phyloP scores from a whole-genome alignment of 228 moss, liverwort and hornwort genomes.

The Sphagnum fallax region DNA sequence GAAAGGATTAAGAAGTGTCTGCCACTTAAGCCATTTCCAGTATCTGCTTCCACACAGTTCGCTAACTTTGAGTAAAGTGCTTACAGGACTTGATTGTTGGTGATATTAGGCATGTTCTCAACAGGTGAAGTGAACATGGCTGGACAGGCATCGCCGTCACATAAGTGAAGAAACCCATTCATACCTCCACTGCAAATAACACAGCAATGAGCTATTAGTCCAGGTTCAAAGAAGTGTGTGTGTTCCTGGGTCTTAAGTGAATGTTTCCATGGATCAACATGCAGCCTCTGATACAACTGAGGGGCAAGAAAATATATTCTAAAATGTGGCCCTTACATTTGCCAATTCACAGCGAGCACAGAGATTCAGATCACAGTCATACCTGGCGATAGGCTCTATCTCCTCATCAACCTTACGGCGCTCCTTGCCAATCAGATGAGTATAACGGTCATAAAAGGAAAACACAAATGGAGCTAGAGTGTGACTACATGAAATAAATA shows the following conservation, averaged over 20 bases:
- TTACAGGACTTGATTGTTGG: constrained; percentile 94
- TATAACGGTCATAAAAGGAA: constrained; percentile 89
- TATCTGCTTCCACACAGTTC: not conserved
- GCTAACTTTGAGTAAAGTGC: constrained; percentile 5
- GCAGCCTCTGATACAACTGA: too few species aligned
- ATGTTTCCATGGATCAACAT: too few species aligned
- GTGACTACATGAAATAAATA: constrained; percentile 82
- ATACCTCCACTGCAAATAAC: constrained; percentile 63
- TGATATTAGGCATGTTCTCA: constrained; percentile 71
- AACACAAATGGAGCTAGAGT: constrained; percentile 75
- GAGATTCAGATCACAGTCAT: not conserved
- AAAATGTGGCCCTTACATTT: too few species aligned
- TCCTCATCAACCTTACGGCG: constrained; percentile 56
- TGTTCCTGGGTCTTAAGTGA: too few species aligned
- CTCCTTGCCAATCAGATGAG: constrained; percentile 43
- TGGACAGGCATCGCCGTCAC: constrained; percentile 94
- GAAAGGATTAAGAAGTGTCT: not conserved
- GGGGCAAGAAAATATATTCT: too few species aligned
- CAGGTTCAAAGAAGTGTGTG: too few species aligned
- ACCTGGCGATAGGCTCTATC: constrained; percentile 78
- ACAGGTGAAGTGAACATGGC: constrained; percentile 87
- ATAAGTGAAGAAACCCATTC: constrained; percentile 83
- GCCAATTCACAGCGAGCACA: too few species aligned
- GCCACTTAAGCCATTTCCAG: not conserved
- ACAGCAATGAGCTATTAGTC: too few species aligned